Evolutionary conservation across 352 stramenopile species (phyloP), one percentile per base, ranked within the genome.

Genomic region (Phytopythium montanum): DNA sequence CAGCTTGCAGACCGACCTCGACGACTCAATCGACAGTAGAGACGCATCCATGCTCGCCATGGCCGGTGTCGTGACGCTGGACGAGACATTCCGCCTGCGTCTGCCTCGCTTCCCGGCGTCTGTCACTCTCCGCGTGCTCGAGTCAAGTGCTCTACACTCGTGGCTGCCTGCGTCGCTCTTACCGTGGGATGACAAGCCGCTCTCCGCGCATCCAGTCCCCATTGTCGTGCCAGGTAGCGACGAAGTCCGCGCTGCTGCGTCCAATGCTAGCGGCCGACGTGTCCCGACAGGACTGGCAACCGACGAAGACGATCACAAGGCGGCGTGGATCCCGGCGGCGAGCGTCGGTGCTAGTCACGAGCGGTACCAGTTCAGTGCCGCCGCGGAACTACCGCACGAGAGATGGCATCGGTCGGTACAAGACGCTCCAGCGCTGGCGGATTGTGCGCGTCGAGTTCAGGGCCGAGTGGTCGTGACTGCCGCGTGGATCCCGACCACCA

Each of bases 361-460:
- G 59, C 87, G 81, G 81, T 93, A 93, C 55, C 79, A 92, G 50
- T 93, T 93, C 58, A 87, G 79, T 57, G 76, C 67, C 58, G 70
- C 70, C 10, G 49, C 42, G 13, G 25, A 61, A 2, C 88, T 93
- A 16, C 31, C 70, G 8, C 71, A 78, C 0, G 36, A 51, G 5
- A 51, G 57, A 1, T 93, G 81, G 81, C 80, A 89, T 54, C 54
- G 50, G 0, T 85, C 81, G 8, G 88, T 92, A 44, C 66, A 80
- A 42, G 79, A 88, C 49, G 70, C 73, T n/a, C 60, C 75, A 31
- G 31, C 69, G 8, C 83, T 87, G 36, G 54, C 63, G 2, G 73
- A 69, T n/a, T 59, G 62, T 25, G 67, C 67, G 52, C 81, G 81
- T 1, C 68, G 59, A 14, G 67, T 75, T 16, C 74, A 87, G 38